phyloP scores from a whole-genome alignment of 2,329 filamentous ascomycete genomes.

The Blumeriella jaapii region DNA sequence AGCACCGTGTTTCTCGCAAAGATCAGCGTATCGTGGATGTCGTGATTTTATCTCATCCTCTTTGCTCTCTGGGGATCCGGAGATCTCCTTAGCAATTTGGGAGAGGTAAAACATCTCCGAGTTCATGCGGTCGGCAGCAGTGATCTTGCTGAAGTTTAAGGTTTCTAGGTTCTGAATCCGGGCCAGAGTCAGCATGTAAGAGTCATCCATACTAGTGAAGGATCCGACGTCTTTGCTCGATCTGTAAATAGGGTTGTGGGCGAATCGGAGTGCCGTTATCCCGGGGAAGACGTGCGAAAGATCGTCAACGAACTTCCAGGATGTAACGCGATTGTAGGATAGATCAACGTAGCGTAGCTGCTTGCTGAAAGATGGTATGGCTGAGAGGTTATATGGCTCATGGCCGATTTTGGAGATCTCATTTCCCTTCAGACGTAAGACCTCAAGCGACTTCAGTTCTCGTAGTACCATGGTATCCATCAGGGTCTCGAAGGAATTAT shows the following conservation, averaged over 20 bases:
- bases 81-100: slow-evolving; percentile 66
- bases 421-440: slow-evolving; percentile 67
- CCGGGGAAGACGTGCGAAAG: slow-evolving; percentile 60
- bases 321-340: slow-evolving; percentile 56
- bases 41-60: slow-evolving; percentile 43
- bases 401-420: slow-evolving; percentile 48
- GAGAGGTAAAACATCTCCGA: slow-evolving; percentile 91
- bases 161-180: slow-evolving; percentile 55
- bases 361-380: slow-evolving; percentile 13
- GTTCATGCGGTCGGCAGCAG: slow-evolving; percentile 64
- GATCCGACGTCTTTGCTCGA: slow-evolving; percentile 30
- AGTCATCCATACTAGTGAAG: slow-evolving; percentile 55
- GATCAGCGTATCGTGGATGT: slow-evolving; percentile 61
- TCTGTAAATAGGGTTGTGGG: slow-evolving; percentile 73
- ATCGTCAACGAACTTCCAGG: slow-evolving; percentile 64
- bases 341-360: slow-evolving; percentile 49
- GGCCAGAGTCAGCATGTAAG: slow-evolving; percentile 79
- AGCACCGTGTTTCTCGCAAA: slow-evolving; percentile 67
- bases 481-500: slow-evolving; percentile 54
- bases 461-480: slow-evolving; percentile 44
- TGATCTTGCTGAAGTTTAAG: slow-evolving; percentile 66
- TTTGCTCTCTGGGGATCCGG: slow-evolving; percentile 40
- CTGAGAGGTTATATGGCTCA: background rate
- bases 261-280: slow-evolving; percentile 63
- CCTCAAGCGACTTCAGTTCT: slow-evolving; percentile 40